A percentile compares a stretch with the other conserved stretches of the same genome.
phyloP scores from a whole-genome alignment of 2,329 filamentous ascomycete species.

The Tolypocladium capitatum region DNA sequence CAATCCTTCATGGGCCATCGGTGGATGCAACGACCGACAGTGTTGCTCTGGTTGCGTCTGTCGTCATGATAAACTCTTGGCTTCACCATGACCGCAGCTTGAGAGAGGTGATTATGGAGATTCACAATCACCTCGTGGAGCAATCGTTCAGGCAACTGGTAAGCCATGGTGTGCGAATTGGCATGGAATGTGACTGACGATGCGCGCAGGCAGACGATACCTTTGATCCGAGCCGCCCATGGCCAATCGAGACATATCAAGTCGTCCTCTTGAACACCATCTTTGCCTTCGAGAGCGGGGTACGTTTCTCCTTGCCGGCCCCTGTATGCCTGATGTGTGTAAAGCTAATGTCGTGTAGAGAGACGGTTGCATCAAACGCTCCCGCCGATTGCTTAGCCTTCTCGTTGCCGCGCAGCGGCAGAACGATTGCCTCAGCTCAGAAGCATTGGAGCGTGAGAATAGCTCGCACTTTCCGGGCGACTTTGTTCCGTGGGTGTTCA shows the following conservation, averaged over 20 bases:
- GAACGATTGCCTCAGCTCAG: slow-evolving; percentile 20
- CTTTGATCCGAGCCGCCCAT: slow-evolving; percentile 8
- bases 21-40: slow-evolving; percentile 18
- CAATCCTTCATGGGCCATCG: slow-evolving; percentile 24
- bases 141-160: slow-evolving; percentile 16
- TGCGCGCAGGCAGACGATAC: slow-evolving; percentile 2
- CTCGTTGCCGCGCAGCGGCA: slow-evolving; percentile 21
- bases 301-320: slow-evolving; percentile 7
- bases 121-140: slow-evolving; percentile 19
- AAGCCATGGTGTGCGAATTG: slow-evolving; percentile 2
- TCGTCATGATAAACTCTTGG: slow-evolving; percentile 27
- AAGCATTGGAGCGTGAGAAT: slow-evolving; percentile 21
- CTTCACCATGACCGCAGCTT: slow-evolving; percentile 14
- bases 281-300: slow-evolving; percentile 24
- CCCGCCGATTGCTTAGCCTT: slow-evolving; percentile 19
- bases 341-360: slow-evolving; percentile 11
- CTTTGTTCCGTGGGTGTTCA: slow-evolving; percentile 22
- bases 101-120: slow-evolving; percentile 13
- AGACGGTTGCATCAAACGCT: slow-evolving; percentile 16
- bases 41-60: slow-evolving; percentile 12
- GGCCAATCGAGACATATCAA: slow-evolving; percentile 20
- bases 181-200: not conserved
- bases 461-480: slow-evolving; percentile 20
- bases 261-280: slow-evolving; percentile 23
- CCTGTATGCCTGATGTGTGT: accelerated